Evolutionary conservation across 2,329 filamentous ascomycete species (phyloP).

Genomic region (Pyrenochaeta sp.): DNA sequence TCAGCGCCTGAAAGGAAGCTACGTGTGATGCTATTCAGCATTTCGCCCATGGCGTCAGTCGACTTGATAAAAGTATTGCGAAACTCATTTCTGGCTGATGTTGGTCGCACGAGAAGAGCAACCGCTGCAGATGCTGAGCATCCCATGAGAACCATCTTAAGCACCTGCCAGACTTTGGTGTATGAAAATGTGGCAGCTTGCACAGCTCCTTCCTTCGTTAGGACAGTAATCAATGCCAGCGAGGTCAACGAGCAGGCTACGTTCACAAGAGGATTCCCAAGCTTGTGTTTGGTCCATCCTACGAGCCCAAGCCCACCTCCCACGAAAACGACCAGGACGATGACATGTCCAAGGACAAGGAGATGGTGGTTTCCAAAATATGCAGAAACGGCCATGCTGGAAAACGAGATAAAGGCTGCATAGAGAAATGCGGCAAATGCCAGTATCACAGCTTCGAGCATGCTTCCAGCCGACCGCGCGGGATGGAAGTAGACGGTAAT

Average conservation of each 20-base stretch:
- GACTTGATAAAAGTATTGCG: conserved; percentile 76
- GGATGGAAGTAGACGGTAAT: conserved; percentile 96
- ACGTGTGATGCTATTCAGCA: conserved; percentile 80
- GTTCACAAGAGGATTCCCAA: conserved; percentile 81
- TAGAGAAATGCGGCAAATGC: conserved; percentile 82
- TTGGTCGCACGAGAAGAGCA: conserved; percentile 76
- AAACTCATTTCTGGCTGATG: conserved; percentile 76
- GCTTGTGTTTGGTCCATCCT: conserved; percentile 83
- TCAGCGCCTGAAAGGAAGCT: conserved; percentile 86
- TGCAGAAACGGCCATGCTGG: conserved; percentile 88
- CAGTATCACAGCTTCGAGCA: conserved; percentile 83
- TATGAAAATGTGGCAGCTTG: conserved; percentile 82
- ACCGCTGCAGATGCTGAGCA: conserved; percentile 60
- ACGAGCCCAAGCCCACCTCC: conserved; percentile 87
- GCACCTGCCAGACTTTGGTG: conserved; percentile 76
- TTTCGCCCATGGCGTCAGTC: conserved; percentile 78
- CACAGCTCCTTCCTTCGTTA: conserved; percentile 90
- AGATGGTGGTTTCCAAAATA: conserved; percentile 74
- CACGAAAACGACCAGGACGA: conserved; percentile 84
- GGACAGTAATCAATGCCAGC: conserved; percentile 84
- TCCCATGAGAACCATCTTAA: conserved; percentile 64
- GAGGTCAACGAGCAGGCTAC: conserved; percentile 82
- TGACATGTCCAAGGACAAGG: conserved; percentile 74
- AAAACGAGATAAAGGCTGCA: conserved; percentile 74
- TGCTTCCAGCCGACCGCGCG: conserved; percentile 82